phyloP scores from a whole-genome alignment of 2,329 filamentous ascomycete genomes.

The Pestalotiopsis sp. region DNA sequence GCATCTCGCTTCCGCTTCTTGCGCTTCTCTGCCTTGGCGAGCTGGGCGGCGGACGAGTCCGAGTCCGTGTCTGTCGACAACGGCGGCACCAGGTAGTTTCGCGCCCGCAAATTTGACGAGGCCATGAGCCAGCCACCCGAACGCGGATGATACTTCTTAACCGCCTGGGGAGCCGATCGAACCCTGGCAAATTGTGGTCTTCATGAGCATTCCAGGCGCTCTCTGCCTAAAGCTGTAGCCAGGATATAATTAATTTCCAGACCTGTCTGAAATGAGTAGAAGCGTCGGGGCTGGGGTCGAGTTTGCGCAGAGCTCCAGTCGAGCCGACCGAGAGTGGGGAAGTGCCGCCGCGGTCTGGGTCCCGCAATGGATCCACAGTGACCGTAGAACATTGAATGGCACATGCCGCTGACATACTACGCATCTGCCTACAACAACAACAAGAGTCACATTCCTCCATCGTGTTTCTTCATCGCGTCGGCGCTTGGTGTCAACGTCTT shows the following conservation, averaged over 20 bases:
- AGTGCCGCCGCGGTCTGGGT: background rate
- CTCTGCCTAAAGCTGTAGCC: no score
- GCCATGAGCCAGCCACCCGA: constrained; percentile 18
- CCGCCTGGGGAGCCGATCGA: no score
- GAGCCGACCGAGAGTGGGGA: background rate
- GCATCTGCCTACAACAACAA: background rate
- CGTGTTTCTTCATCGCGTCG: background rate
- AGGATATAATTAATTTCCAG: no score
- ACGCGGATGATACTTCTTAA: constrained; percentile 15
- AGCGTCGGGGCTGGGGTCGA: no score
- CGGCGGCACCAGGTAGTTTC: constrained; percentile 18
- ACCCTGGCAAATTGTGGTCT: no score
- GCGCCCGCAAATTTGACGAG: constrained; percentile 20
- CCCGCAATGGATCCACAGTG: no score
- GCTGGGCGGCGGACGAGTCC: constrained; percentile 18
- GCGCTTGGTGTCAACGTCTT: background rate
- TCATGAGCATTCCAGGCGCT: no score
- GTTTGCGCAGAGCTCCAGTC: no score
- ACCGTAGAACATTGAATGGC: no score
- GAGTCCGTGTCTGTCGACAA: constrained; percentile 18
- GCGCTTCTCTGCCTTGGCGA: constrained; percentile 17
- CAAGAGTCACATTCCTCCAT: background rate
- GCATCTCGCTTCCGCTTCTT: constrained; percentile 34
- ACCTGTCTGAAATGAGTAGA: no score
- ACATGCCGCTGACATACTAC: background rate